Evolutionary conservation across 1,284 basidiomycete species (phyloP).

Genomic region (Heliocybe sulcata): DNA sequence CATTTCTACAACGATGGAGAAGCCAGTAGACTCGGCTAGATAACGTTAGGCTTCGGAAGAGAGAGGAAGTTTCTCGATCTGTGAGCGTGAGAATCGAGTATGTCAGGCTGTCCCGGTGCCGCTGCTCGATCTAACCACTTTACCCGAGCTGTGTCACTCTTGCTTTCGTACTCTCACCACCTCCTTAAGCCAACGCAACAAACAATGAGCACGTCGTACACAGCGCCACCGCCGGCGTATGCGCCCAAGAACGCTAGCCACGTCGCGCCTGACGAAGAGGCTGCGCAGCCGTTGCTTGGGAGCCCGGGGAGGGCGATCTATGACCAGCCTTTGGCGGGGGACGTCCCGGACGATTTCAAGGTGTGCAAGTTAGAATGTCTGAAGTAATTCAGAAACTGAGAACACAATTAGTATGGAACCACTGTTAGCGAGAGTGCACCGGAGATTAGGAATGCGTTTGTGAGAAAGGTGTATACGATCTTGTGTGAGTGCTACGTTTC

Average conservation of each 20-base stretch:
- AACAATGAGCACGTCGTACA: conserved; percentile 24
- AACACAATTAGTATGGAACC: conserved; percentile 58
- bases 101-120: neutral
- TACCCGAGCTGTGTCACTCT: neutral
- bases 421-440: conserved; percentile 66
- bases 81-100: neutral
- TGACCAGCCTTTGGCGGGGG: conserved; percentile 61
- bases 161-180: neutral
- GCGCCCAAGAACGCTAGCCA: conserved; percentile 9
- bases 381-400: conserved; percentile 8
- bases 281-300: conserved; percentile 40
- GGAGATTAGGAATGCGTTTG: conserved; percentile 68
- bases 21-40: neutral
- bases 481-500: conserved; percentile 45
- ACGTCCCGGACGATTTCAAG: conserved; percentile 82
- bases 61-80: neutral
- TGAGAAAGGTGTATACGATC: conserved; percentile 78
- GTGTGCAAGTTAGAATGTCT: conserved; percentile 26
- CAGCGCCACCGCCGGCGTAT: conserved; percentile 24
- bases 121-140: neutral
- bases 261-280: conserved; percentile 21
- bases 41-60: neutral
- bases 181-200: neutral
- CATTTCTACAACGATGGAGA: neutral
- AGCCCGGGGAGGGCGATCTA: conserved; percentile 42